These are phyloP conservation scores for Chamaecrista fasciculata DNA, from an alignment of 306 rosid genomes.

Conservation along the genomic window DNA sequence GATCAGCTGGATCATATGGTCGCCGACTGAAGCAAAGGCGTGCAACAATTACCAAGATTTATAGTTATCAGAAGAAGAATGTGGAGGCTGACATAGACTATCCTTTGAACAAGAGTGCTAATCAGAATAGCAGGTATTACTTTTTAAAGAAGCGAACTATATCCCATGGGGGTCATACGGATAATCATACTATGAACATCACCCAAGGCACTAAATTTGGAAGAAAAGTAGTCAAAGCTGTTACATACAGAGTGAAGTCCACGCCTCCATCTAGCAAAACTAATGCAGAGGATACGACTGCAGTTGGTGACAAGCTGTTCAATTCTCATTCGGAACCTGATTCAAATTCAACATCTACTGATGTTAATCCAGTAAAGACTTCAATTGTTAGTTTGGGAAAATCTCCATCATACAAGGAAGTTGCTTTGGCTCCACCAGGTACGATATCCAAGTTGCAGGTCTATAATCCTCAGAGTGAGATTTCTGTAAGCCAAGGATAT, in stretches of 20 bases:
- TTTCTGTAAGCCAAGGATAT: slow-evolving; percentile 39
- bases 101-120: slow-evolving; percentile 46
- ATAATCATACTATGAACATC: slow-evolving; percentile 52
- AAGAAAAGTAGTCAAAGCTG: slow-evolving; percentile 67
- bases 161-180: slow-evolving; percentile 66
- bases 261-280: slow-evolving; percentile 51
- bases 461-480: slow-evolving; percentile 51
- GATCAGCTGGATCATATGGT: slow-evolving; percentile 76
- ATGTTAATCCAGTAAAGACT: slow-evolving; percentile 52
- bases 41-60: slow-evolving; percentile 73
- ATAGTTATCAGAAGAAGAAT: slow-evolving; percentile 74
- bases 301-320: slow-evolving; percentile 37
- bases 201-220: slow-evolving; percentile 82
- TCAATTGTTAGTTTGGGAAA: slow-evolving; percentile 76
- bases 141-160: slow-evolving; percentile 70
- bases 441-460: slow-evolving; percentile 69
- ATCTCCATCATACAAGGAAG: slow-evolving; percentile 98
- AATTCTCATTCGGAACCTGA: slow-evolving; percentile 46
- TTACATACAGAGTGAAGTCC: slow-evolving; percentile 89
- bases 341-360: slow-evolving; percentile 40
- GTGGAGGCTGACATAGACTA: slow-evolving; percentile 51
- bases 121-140: slow-evolving; percentile 64
- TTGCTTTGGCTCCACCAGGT: slow-evolving; percentile 98
- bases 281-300: slow-evolving; percentile 38
- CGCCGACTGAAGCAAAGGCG: slow-evolving; percentile 82